Evolutionary conservation across 2,329 filamentous ascomycete species (phyloP).

Genomic region (Sarocladiaceae sp.): DNA sequence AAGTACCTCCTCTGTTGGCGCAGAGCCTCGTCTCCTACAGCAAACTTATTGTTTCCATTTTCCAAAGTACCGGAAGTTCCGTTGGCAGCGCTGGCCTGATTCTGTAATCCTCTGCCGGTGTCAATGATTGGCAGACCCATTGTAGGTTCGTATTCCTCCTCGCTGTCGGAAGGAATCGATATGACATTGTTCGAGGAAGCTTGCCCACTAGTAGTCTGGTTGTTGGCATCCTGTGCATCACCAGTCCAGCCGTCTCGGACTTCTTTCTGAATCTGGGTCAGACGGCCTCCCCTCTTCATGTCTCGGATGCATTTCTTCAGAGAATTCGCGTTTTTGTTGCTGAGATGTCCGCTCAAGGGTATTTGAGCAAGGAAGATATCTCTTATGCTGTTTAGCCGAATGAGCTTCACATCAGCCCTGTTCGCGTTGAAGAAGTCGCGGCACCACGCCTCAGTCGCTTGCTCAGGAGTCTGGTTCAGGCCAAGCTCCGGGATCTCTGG

Average conservation of each 20-base stretch:
- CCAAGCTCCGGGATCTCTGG: background rate
- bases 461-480: background rate
- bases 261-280: slow-evolving; percentile 3
- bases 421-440: background rate
- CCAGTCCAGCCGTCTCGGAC: background rate
- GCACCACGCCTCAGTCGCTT: slow-evolving; percentile 1
- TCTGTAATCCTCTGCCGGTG: background rate
- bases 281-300: background rate
- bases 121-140: background rate
- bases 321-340: background rate
- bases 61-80: background rate
- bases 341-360: background rate
- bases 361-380: background rate
- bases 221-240: background rate
- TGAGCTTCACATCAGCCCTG: background rate
- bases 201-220: too few relatives aligned
- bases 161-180: slow-evolving; percentile 18
- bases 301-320: background rate
- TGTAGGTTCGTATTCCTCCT: slow-evolving; percentile 22
- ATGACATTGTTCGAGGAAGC: background rate
- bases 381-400: background rate
- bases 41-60: background rate
- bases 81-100: background rate
- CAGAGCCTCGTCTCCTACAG: background rate
- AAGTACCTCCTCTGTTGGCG: slow-evolving; percentile 36